Evolutionary conservation across 2,329 filamentous ascomycete species (phyloP).

Genomic region (Aureobasidium sp.): DNA sequence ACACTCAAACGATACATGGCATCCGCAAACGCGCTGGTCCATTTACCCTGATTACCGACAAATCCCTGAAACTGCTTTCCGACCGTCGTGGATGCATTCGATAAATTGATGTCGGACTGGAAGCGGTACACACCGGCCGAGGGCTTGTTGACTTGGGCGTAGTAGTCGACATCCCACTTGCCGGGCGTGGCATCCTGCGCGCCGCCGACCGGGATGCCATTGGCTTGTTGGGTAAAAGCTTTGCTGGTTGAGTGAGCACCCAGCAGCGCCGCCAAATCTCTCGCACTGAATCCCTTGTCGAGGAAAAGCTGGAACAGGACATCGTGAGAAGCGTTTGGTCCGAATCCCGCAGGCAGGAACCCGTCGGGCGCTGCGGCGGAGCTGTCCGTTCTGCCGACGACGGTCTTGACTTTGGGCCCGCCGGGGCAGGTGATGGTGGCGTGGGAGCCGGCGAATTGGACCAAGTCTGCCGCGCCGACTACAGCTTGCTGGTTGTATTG

Average conservation of each 20-base stretch:
- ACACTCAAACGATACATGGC: constrained; percentile 22
- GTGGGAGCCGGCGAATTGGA: constrained; percentile 43
- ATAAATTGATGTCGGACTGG: constrained; percentile 28
- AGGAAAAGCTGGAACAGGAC: constrained; percentile 42
- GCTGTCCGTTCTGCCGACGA: constrained; percentile 44
- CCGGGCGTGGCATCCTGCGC: constrained; percentile 44
- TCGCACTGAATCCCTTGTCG: constrained; percentile 45
- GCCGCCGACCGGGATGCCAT: constrained; percentile 28
- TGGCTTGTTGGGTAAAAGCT: constrained; percentile 34
- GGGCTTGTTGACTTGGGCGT: constrained; percentile 30
- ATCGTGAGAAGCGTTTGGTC: constrained; percentile 31
- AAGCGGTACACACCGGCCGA: constrained; percentile 25
- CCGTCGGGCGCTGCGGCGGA: constrained; percentile 35
- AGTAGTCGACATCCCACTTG: constrained; percentile 47
- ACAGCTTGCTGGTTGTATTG: constrained; percentile 11
- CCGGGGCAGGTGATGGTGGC: constrained; percentile 45
- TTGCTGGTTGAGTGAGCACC: constrained; percentile 48
- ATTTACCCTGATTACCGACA: constrained; percentile 29
- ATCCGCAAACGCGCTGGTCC: constrained; percentile 21
- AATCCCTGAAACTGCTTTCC: constrained; percentile 32
- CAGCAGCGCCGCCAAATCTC: constrained; percentile 48
- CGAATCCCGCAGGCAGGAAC: constrained; percentile 40
- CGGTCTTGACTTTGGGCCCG: constrained; percentile 46
- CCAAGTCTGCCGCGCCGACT: constrained; percentile 49
- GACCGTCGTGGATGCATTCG: constrained; percentile 23